Evolutionary conservation across 371 early-diverging fungal genomes (phyloP).

Genomic region (Mucor irregularis): DNA sequence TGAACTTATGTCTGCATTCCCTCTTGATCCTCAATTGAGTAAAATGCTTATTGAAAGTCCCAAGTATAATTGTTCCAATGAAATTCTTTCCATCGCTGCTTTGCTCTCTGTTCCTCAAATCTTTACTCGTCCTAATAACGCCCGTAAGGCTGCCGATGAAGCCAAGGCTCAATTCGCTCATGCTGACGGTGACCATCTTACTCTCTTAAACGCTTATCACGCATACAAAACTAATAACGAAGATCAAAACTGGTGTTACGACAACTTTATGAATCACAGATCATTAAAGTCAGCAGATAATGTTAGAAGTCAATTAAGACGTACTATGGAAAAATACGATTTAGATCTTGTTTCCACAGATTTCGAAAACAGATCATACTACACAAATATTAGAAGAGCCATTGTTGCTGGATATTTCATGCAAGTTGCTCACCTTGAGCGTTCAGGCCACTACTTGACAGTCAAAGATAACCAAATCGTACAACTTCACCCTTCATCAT

Average conservation of each 20-base stretch:
- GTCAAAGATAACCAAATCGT: constrained; percentile 97
- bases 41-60: constrained; percentile 85
- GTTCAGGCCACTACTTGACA: constrained; percentile 88
- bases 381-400: constrained; percentile 85
- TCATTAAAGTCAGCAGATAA: constrained; percentile 90
- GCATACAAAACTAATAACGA: constrained; percentile 77
- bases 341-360: constrained; percentile 71
- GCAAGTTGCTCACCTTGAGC: constrained; percentile 95
- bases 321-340: constrained; percentile 80
- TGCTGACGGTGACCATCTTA: constrained; percentile 89
- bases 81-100: constrained; percentile 91
- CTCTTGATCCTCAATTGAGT: constrained; percentile 88
- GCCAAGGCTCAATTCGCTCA: constrained; percentile 94
- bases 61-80: constrained; percentile 86
- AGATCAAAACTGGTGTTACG: constrained; percentile 88
- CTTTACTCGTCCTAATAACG: constrained; percentile 89
- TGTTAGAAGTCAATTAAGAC: constrained; percentile 85
- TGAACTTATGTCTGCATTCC: constrained; percentile 85
- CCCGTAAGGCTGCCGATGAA: constrained; percentile 84
- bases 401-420: constrained; percentile 93
- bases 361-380: constrained; percentile 78
- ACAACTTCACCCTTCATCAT: constrained; percentile 91
- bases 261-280: constrained; percentile 88
- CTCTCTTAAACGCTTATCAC: constrained; percentile 93
- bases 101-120: constrained; percentile 90